A percentile compares a stretch with the other conserved stretches of the same genome.
Conservation (phyloP, 1,139 yeast genomes). For the Hyphopichia fennica region DNA sequence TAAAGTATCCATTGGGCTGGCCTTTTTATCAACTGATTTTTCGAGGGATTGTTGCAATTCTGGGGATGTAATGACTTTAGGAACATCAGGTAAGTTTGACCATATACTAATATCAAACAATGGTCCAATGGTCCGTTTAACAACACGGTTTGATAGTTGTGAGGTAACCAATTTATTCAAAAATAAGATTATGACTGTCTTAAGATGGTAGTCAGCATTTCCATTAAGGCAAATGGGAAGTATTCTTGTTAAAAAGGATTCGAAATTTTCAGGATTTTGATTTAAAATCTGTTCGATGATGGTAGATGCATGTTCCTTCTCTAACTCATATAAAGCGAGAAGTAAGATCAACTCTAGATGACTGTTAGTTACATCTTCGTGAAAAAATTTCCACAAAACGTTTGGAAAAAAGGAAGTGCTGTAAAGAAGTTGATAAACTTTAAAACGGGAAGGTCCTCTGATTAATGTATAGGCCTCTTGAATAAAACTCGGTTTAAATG, state of each 20-base stretch:
- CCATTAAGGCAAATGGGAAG: constrained; percentile 11
- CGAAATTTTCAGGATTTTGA: constrained; percentile 14
- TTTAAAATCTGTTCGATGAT: not conserved
- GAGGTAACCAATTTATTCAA: constrained; percentile 5
- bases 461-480: not conserved
- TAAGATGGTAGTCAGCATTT: constrained; percentile 5
- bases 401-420: constrained; percentile 6
- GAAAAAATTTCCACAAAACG: constrained; percentile 42
- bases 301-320: constrained; percentile 2
- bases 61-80: not conserved
- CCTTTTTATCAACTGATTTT: not conserved
- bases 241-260: constrained; percentile 20
- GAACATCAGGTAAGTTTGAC: constrained; percentile 21
- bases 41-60: not conserved
- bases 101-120: constrained; percentile 40
- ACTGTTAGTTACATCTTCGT: constrained; percentile 33
- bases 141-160: constrained; percentile 10
- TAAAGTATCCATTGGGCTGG: constrained; percentile 5
- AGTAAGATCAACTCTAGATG: constrained; percentile 39
- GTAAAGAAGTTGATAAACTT: not conserved
- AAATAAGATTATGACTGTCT: constrained; percentile 3
- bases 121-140: constrained; percentile 24
- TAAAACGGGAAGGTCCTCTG: not conserved
- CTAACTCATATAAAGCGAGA: constrained; percentile 10
- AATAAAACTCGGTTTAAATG: not conserved